Evolutionary conservation across 352 stramenopile species (phyloP).

Genomic region (Globisporangium polare): DNA sequence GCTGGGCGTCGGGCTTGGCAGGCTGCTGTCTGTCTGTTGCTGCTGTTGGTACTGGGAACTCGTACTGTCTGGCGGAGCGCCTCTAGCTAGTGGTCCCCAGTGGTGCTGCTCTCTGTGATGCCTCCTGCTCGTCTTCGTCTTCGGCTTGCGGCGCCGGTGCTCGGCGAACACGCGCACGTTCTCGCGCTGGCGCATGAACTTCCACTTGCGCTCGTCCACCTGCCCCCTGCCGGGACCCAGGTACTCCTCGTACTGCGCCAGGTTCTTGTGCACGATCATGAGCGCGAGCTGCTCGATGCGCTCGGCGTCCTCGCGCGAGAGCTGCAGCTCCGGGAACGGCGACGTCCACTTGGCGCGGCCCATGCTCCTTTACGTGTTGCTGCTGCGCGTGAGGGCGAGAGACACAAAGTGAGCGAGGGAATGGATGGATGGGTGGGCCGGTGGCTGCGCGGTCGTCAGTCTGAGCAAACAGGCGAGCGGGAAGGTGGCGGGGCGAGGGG

Average conservation of each 20-base stretch:
- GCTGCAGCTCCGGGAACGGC: slow-evolving; percentile 24
- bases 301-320: slow-evolving; percentile 19
- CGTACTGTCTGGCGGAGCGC: neutral
- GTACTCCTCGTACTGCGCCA: slow-evolving; percentile 30
- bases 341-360: slow-evolving; percentile 17
- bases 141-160: slow-evolving; percentile 5
- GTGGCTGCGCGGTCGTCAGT: neutral
- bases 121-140: neutral
- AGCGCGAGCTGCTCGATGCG: slow-evolving; percentile 29
- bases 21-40: neutral
- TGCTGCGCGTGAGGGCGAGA: neutral
- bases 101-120: neutral
- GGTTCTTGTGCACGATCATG: slow-evolving; percentile 25
- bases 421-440: neutral
- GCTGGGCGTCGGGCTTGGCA: neutral
- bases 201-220: slow-evolving; percentile 30
- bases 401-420: neutral
- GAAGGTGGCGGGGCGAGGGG: neutral
- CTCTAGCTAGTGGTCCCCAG: neutral
- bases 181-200: slow-evolving; percentile 36
- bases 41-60: neutral
- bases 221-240: slow-evolving; percentile 16
- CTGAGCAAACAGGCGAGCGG: neutral
- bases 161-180: slow-evolving; percentile 30
- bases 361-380: neutral